Percentiles rank a stretch among this genome's conserved stretches.
Conservation (phyloP, 768 basidiomycete species). For the Strobilomyces dryophilus region DNA sequence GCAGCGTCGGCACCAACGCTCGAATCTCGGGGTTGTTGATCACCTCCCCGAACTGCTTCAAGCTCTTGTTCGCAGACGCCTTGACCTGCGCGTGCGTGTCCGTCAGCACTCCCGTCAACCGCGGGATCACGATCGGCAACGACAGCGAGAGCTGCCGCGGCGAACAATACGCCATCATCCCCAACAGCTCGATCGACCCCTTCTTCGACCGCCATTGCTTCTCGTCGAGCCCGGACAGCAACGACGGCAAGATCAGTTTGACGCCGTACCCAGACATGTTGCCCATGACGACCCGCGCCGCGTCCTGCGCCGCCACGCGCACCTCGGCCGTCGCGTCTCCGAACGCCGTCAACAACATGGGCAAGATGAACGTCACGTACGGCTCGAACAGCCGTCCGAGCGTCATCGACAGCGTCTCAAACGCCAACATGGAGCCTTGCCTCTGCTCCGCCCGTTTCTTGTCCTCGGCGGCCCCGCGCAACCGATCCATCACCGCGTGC, state of each 20-base stretch:
- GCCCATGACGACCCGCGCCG: conserved; percentile 91
- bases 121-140: conserved; percentile 93
- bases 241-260: conserved; percentile 87
- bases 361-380: conserved; percentile 81
- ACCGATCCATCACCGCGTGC: conserved; percentile 67
- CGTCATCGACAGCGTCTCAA: conserved; percentile 84
- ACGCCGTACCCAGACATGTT: conserved; percentile 93
- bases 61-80: conserved; percentile 85
- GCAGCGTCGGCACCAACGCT: conserved; percentile 78
- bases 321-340: conserved; percentile 87
- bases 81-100: conserved; percentile 98
- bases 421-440: conserved; percentile 93
- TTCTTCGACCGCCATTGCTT: conserved; percentile 99
- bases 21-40: conserved; percentile 98
- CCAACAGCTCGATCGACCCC: conserved; percentile 93
- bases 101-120: conserved; percentile 90
- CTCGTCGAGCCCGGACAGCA: conserved; percentile 90
- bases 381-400: conserved; percentile 93
- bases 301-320: conserved; percentile 89
- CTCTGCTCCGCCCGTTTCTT: conserved; percentile 84
- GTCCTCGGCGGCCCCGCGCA: conserved; percentile 77
- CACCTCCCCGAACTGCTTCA: conserved; percentile 98
- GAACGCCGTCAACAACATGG: conserved; percentile 77
- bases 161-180: conserved; percentile 99
- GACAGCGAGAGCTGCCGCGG: conserved; percentile 93